These are phyloP conservation scores for Penicillium chermesinum DNA, from an alignment of 495 filamentous ascomycete genomes.

Conservation along the genomic window DNA sequence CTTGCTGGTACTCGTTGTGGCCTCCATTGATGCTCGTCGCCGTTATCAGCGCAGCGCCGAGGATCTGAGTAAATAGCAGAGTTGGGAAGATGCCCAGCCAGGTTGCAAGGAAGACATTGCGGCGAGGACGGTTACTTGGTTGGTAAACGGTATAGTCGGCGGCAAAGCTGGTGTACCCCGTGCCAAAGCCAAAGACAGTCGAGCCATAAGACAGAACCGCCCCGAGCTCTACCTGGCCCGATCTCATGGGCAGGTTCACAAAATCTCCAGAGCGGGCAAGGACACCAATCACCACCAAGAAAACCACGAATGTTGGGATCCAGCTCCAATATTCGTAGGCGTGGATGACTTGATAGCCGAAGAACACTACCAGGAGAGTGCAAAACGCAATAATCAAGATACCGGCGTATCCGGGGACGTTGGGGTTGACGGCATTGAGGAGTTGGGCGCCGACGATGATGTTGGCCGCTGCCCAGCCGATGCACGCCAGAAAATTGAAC, in stretches of 20 bases:
- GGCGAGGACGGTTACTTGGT: slow-evolving; percentile 15
- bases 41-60: slow-evolving; percentile 51
- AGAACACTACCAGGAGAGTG: slow-evolving; percentile 43
- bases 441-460: slow-evolving; percentile 18
- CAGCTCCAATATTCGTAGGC: slow-evolving; percentile 52
- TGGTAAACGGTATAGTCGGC: slow-evolving; percentile 21
- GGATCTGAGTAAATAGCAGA: slow-evolving; percentile 43
- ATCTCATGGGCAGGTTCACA: slow-evolving; percentile 31
- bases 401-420: slow-evolving; percentile 42
- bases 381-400: slow-evolving; percentile 48
- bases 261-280: slow-evolving; percentile 43
- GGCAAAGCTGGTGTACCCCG: slow-evolving; percentile 17
- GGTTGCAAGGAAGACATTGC: slow-evolving; percentile 16
- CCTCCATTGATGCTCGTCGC: slow-evolving; percentile 40
- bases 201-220: slow-evolving; percentile 15
- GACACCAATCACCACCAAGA: slow-evolving; percentile 48
- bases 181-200: slow-evolving; percentile 19
- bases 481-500: slow-evolving; percentile 32
- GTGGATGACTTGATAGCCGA: slow-evolving; percentile 49
- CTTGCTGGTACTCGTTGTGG: slow-evolving; percentile 20
- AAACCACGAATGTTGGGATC: slow-evolving; percentile 39
- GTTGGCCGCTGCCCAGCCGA: slow-evolving; percentile 18
- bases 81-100: slow-evolving; percentile 34
- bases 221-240: slow-evolving; percentile 39
- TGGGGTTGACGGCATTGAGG: slow-evolving; percentile 19